A percentile compares a stretch with the other conserved stretches of the same genome.
Conservation (phyloP, 257 asterid genomes). For the Ocimum tenuiflorum region DNA sequence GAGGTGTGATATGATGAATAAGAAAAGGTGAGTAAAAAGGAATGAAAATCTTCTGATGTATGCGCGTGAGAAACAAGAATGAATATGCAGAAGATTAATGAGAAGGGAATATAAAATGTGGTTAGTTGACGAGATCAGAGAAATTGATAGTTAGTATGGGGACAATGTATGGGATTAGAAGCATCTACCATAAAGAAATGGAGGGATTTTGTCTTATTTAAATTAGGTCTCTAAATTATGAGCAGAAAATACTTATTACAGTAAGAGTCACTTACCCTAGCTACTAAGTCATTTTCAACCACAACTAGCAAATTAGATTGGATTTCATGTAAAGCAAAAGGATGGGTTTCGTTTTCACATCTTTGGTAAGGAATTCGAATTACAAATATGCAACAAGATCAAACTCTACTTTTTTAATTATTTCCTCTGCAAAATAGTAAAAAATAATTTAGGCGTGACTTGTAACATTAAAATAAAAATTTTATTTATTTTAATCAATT, state of each 20-base stretch:
- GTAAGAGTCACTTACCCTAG: neutral
- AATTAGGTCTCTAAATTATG: slow-evolving; percentile 2
- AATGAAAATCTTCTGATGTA: neutral
- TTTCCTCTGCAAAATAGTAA: too few species aligned
- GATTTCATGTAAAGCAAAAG: too few species aligned
- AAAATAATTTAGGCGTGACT: too few species aligned
- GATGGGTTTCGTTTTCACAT: too few species aligned
- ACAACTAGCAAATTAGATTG: neutral
- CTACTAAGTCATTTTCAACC: neutral
- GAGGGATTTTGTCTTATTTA: neutral
- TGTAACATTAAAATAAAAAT: too few species aligned
- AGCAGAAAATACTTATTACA: neutral
- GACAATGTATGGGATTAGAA: slow-evolving; percentile 34
- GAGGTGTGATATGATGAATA: slow-evolving; percentile 4
- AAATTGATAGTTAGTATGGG: slow-evolving; percentile 21
- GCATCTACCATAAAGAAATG: slow-evolving; percentile 21
- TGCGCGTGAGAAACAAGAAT: neutral
- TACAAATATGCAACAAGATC: too few species aligned
- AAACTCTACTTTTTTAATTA: too few species aligned
- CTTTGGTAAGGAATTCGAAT: too few species aligned
- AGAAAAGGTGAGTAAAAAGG: neutral
- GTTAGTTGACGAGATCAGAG: slow-evolving; percentile 23
- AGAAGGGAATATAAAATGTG: neutral
- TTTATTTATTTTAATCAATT: too few species aligned
- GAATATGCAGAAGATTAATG: neutral